A percentile compares a stretch with the other conserved stretches of the same genome.
Conservation (phyloP, 2,329 filamentous ascomycete species). For the Fusarium sp. region DNA sequence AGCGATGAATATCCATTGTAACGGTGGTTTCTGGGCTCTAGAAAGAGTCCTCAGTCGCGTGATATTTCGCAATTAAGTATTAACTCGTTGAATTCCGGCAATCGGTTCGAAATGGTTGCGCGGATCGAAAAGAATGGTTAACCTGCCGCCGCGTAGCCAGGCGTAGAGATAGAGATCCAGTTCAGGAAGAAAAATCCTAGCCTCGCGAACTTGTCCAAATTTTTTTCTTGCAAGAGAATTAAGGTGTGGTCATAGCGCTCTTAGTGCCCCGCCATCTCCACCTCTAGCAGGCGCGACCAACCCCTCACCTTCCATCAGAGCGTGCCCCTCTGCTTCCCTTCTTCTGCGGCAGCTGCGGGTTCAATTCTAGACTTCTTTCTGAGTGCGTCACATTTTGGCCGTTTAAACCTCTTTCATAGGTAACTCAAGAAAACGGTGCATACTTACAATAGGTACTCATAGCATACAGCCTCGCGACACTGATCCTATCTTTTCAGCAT, state of each 20-base stretch:
- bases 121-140: constrained; percentile 11
- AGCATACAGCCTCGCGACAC: background rate
- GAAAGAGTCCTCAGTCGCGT: constrained; percentile 12
- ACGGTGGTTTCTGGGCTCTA: constrained; percentile 8
- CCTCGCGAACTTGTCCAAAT: constrained; percentile 45
- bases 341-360: constrained; percentile 1
- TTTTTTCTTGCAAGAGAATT: constrained; percentile 46
- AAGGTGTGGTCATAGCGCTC: constrained; percentile 50
- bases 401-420: constrained; percentile 10
- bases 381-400: constrained; percentile 34
- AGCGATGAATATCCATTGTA: constrained; percentile 94
- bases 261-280: constrained; percentile 48
- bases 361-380: constrained; percentile 25
- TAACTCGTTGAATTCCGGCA: background rate
- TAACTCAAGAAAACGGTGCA: constrained; percentile 4
- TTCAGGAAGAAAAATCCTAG: constrained; percentile 47
- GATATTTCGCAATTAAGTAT: background rate
- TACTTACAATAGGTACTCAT: constrained; percentile 8
- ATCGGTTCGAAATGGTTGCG: constrained; percentile 1
- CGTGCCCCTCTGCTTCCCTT: constrained; percentile 25
- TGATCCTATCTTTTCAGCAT: constrained; percentile 7
- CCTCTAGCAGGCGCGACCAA: constrained; percentile 26
- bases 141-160: constrained; percentile 43
- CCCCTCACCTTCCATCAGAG: constrained; percentile 24
- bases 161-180: constrained; percentile 39